Evolutionary conservation across 352 stramenopile genomes (phyloP), one percentile per base, ranked within the genome.

Genomic region (Globisporangium parvum): DNA sequence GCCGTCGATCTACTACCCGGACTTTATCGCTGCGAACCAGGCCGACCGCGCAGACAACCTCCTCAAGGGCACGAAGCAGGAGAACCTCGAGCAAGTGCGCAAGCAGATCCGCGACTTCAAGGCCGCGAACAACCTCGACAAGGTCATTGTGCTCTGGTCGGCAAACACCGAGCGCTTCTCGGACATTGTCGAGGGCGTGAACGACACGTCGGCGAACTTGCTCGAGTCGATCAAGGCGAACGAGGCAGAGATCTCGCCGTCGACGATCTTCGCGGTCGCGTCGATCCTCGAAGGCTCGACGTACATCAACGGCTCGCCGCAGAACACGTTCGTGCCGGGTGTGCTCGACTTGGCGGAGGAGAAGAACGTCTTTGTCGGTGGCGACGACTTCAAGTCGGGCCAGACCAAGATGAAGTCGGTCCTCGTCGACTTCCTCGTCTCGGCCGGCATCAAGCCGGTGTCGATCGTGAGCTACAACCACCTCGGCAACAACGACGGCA

Each of bases 381-480:
- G 97, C 45, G 97, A 99, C 67, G 97, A 99, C 78, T 99, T 99
- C 83, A 99, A 99, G 85, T 98, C 87, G 56, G 97, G 97, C 40
- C 97, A 99, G 80, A 99, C 97, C 26, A 99, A 99, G 83, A 99
- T 99, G 66, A 99, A 99, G 79, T 97, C 80, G 57, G 97, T 99
- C 26, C 82, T 99, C 44, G 96, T 99, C n/a, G 97, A 99, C 77
- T 99, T 99, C 75, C 78, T 99, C 21, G 96, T 99, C 40, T 97
- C 87, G 41, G 97, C 97, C 26, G 97, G 97, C 58, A 99, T 99
- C 74, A 99, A 99, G 77, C 97, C 97, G 20, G 93, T 97, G 20
- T 98, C 91, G 55, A 99, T 99, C 75, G 97, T 99, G 42, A 98
- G 88, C 60, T 99, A 99, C 92, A 99, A 99, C 76, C 97, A 99